These are phyloP conservation scores for Rhizopus microsporus DNA, from an alignment of 371 early-diverging fungal genomes.

Conservation along the genomic window DNA sequence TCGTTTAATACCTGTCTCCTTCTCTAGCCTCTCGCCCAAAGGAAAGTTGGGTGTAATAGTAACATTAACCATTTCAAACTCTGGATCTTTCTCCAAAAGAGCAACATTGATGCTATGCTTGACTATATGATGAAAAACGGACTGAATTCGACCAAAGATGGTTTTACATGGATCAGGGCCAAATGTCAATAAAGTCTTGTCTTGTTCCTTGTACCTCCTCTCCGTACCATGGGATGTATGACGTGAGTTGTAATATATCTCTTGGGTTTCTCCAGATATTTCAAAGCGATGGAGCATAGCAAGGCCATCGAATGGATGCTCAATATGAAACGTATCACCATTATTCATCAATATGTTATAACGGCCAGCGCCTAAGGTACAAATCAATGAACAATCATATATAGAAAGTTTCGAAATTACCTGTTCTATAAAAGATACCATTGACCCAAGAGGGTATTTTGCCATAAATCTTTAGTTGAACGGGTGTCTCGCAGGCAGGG, in stretches of 20 bases:
- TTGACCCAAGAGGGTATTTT: conserved; percentile 61
- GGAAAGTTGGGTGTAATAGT: conserved; percentile 69
- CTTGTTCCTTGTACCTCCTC: conserved; percentile 32
- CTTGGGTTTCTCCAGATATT: conserved; percentile 32
- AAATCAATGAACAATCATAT: neutral
- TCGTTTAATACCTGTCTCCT: conserved; percentile 36
- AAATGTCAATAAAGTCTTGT: conserved; percentile 49
- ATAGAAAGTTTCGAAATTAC: conserved; percentile 19
- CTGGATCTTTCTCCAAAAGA: conserved; percentile 42
- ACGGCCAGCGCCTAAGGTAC: conserved; percentile 39
- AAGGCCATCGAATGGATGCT: conserved; percentile 67
- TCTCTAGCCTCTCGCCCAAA: conserved; percentile 34
- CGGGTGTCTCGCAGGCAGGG: conserved; percentile 47
- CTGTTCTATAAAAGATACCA: conserved; percentile 60
- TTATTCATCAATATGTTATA: conserved; percentile 44
- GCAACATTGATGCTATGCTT: conserved; percentile 31
- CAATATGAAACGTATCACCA: conserved; percentile 56
- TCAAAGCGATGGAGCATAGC: conserved; percentile 58
- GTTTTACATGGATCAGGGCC: conserved; percentile 66
- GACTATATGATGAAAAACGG: conserved; percentile 44
- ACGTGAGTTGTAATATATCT: conserved; percentile 40
- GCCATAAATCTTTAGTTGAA: conserved; percentile 46
- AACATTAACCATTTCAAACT: conserved; percentile 60
- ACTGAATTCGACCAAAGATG: conserved; percentile 52
- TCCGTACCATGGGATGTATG: conserved; percentile 51